Percentiles rank a stretch among this genome's conserved stretches.
Evolutionary conservation across 371 early-diverging fungal genomes (phyloP).

Genomic region (Rhizopus sp.): DNA sequence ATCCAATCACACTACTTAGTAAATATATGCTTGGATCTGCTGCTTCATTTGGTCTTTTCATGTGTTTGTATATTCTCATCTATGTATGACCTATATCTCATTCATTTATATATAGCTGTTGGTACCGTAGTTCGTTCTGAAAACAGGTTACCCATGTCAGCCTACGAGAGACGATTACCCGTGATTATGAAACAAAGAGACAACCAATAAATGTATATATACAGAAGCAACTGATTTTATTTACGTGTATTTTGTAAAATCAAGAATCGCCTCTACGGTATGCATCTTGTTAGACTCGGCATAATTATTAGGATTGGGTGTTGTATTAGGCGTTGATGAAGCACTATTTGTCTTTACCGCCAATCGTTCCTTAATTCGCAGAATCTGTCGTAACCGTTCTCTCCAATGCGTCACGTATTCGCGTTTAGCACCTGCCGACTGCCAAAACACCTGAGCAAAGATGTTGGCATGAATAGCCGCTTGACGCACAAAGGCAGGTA

Average conservation of each 20-base stretch:
- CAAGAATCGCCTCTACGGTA: slow-evolving; percentile 54
- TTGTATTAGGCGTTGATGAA: slow-evolving; percentile 8
- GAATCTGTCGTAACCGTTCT: slow-evolving; percentile 86
- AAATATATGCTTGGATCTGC: slow-evolving; percentile 58
- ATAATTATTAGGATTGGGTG: slow-evolving; percentile 4
- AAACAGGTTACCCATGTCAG: slow-evolving; percentile 20
- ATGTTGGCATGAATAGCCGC: slow-evolving; percentile 89
- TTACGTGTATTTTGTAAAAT: slow-evolving; percentile 65
- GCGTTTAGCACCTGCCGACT: slow-evolving; percentile 50
- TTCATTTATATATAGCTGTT: slow-evolving; percentile 63
- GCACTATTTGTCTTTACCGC: slow-evolving; percentile 14
- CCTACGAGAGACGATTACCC: slow-evolving; percentile 16
- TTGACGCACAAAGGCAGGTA: slow-evolving; percentile 83
- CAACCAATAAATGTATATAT: slow-evolving; percentile 1
- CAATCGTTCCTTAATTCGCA: slow-evolving; percentile 66
- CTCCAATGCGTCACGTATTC: slow-evolving; percentile 86
- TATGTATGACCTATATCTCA: neutral
- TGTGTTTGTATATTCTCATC: slow-evolving; percentile 36
- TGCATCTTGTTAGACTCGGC: slow-evolving; percentile 23
- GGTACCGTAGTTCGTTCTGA: slow-evolving; percentile 80
- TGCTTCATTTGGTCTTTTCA: slow-evolving; percentile 59
- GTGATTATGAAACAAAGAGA: slow-evolving; percentile 13
- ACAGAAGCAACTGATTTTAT: neutral
- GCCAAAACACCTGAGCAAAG: slow-evolving; percentile 82
- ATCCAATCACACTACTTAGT: slow-evolving; percentile 47